Conservation (phyloP, 2,329 filamentous ascomycete genomes). For the Apiospora kogelbergensis region DNA sequence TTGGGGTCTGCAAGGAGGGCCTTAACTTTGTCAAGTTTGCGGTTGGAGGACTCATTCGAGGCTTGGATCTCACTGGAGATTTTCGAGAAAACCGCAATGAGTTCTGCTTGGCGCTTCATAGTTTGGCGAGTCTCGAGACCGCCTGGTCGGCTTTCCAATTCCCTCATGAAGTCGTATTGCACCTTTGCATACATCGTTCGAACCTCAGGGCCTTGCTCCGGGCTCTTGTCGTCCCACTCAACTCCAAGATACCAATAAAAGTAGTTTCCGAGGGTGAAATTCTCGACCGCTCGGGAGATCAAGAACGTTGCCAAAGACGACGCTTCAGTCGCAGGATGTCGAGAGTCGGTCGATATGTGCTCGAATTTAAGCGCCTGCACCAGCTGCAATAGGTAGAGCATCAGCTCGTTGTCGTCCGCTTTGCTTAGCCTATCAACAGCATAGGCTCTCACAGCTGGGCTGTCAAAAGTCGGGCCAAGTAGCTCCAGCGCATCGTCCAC, state of each 20-base stretch:
- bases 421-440: slow-evolving; percentile 90
- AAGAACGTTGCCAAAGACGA: slow-evolving; percentile 89
- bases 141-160: slow-evolving; percentile 70
- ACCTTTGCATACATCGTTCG: slow-evolving; percentile 89
- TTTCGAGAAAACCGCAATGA: slow-evolving; percentile 82
- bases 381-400: slow-evolving; percentile 88
- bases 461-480: slow-evolving; percentile 88
- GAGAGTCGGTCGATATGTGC: slow-evolving; percentile 63
- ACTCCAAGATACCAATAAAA: slow-evolving; percentile 99
- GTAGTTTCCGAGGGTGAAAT: slow-evolving; percentile 90
- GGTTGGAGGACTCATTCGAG: slow-evolving; percentile 72
- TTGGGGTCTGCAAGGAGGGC: slow-evolving; percentile 82
- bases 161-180: slow-evolving; percentile 93
- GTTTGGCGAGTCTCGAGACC: slow-evolving; percentile 74
- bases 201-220: slow-evolving; percentile 71
- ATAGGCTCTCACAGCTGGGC: slow-evolving; percentile 83
- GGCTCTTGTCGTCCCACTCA: slow-evolving; percentile 84
- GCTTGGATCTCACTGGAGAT: slow-evolving; percentile 87
- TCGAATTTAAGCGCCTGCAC: slow-evolving; percentile 97
- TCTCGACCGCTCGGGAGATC: slow-evolving; percentile 82
- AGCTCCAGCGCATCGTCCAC: slow-evolving; percentile 95
- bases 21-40: slow-evolving; percentile 83
- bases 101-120: slow-evolving; percentile 82
- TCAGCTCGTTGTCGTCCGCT: slow-evolving; percentile 86
- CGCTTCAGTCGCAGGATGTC: slow-evolving; percentile 61